Conservation (phyloP, 768 basidiomycete species). For the Lyophyllum atratum region DNA sequence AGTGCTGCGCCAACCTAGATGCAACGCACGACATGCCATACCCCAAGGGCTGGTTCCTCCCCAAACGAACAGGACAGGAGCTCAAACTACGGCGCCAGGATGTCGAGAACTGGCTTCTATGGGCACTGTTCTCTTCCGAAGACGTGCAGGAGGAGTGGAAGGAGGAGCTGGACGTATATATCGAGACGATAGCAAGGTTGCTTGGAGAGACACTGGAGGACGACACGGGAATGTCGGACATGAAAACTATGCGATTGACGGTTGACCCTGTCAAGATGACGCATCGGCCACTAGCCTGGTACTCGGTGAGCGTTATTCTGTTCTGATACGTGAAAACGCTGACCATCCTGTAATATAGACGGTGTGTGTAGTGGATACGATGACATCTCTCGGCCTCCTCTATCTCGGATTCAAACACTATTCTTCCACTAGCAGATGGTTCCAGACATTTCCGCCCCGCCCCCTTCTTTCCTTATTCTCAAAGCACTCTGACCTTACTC, state of each 20-base stretch:
- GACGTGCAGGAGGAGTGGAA: neutral
- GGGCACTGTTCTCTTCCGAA: neutral
- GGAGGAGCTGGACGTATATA: neutral
- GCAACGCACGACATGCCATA: conserved; percentile 30
- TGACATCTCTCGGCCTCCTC: conserved; percentile 40
- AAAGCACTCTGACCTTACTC: conserved; percentile 36
- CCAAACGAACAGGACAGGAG: conserved; percentile 22
- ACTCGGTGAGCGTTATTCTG: conserved; percentile 42
- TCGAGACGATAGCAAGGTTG: neutral
- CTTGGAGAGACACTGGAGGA: neutral
- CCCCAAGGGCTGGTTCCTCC: conserved; percentile 56
- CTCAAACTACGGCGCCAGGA: conserved; percentile 10
- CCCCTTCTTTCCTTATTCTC: conserved; percentile 47
- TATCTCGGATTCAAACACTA: conserved; percentile 57
- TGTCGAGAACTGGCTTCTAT: neutral
- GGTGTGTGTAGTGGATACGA: conserved; percentile 50
- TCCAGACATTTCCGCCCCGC: conserved; percentile 55
- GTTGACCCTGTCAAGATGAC: conserved; percentile 56
- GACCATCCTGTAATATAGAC: conserved; percentile 36
- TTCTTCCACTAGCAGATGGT: conserved; percentile 32
- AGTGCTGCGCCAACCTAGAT: conserved; percentile 36
- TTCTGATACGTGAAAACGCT: neutral
- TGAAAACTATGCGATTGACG: conserved; percentile 51
- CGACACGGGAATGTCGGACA: conserved; percentile 10
- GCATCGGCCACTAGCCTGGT: conserved; percentile 69